Evolutionary conservation across 441 rosid species (phyloP).

Genomic region (Corymbia calophylla): DNA sequence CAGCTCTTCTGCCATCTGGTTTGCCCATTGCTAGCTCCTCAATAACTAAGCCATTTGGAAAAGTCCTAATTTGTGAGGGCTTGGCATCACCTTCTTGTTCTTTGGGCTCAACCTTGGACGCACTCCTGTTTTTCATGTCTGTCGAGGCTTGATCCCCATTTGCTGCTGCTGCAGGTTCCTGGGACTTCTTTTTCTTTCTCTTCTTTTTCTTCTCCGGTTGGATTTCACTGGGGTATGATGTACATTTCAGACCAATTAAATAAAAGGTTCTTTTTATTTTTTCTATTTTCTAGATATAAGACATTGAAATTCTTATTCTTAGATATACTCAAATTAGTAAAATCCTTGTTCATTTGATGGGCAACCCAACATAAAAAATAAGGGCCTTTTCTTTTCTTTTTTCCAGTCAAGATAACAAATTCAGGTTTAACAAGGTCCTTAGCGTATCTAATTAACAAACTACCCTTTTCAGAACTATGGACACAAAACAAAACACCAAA

Average conservation of each 20-base stretch:
- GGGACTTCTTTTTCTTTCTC: constrained; percentile 37
- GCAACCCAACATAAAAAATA: not conserved
- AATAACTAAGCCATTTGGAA: constrained; percentile 72
- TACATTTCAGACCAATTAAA: not conserved
- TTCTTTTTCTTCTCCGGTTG: constrained; percentile 50
- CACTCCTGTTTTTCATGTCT: constrained; percentile 18
- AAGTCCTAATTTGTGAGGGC: constrained; percentile 59
- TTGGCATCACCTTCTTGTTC: constrained; percentile 27
- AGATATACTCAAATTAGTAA: not conserved
- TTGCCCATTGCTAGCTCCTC: constrained; percentile 82
- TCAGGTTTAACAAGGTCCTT: not conserved
- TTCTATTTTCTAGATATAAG: not conserved
- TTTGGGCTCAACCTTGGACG: constrained; percentile 19
- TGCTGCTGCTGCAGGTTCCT: constrained; percentile 25
- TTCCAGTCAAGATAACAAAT: not conserved
- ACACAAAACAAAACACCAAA: not conserved
- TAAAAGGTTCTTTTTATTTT: not conserved
- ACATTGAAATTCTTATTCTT: not conserved
- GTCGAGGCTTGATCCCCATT: constrained; percentile 19
- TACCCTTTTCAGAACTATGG: not conserved
- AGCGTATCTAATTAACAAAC: not conserved
- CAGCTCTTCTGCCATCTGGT: constrained; percentile 84
- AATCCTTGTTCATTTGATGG: not conserved
- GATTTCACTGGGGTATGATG: constrained; percentile 21
- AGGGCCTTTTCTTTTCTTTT: not conserved